Base-by-base conservation (phyloP, 108 stramenopile species). In the Aurantiochytrium sp. region DNA sequence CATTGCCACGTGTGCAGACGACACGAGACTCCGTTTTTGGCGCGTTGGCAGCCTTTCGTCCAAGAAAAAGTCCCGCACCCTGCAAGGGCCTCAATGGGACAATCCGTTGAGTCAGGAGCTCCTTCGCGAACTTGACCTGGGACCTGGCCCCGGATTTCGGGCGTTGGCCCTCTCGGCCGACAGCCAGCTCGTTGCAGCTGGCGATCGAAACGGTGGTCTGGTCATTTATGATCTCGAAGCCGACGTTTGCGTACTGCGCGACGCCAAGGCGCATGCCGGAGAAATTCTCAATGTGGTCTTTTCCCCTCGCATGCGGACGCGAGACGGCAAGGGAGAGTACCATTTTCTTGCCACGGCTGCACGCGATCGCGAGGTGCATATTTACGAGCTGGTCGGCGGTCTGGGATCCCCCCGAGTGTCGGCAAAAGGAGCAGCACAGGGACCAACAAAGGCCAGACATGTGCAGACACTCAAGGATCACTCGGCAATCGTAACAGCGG, bases 381-480 rank as follows among this genome's bases (percentile, higher is more conserved):
- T 89, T 0, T 89, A 58, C 55, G 88, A 53, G 23, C 14, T 47
- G 4, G 1, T 12, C 10, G 12, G 25, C 49, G 45, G 10, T 6
- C 45, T 35, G 35, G 35, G 35, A 2, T 35, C 35, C 0, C 35
- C 35, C 35, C 35, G 35, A 35, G 35, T 35, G 35, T 35, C 35
- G 35, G 35, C 35, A 1, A 35, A 35, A 35, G 35, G 35, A 2
- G 35, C 35, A 35, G 35, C 35, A 1, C 35, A 35, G 2, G 35
- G 35, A 35, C 35, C 2, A 35, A 35, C 35, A 35, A 35, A 35
- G 35, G 35, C 35, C 35, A 10, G 45, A 6, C 76, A 45, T 35
- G 55, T 28, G 49, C 59, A 88, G 72, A 87, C 76, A 8, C 59
- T 90, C 45, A 58, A 90, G 19, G 90, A 89, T 42, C 92, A 92